Evolutionary conservation across 371 early-diverging fungal genomes (phyloP), one percentile per base, ranked within the genome.

Genomic region (Vairimorpha ceranae): DNA sequence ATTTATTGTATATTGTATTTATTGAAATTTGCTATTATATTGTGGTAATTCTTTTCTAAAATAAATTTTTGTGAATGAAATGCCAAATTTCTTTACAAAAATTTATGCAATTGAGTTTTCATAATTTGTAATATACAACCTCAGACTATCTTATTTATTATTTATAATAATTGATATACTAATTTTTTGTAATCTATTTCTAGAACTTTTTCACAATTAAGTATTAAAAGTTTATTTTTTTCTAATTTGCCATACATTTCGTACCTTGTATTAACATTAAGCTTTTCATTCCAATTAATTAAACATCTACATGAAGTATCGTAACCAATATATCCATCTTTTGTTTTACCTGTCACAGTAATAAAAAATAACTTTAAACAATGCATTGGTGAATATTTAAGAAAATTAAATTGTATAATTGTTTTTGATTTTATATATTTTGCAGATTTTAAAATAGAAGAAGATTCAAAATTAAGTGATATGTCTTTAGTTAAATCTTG

Each of bases 251-350:
- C 60, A n/a, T 60, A 60, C 2, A 60, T 36, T 7, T 35, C 32
- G 19, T 60, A 60, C 27, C 60, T 30, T 7, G 2, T 33, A 35
- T 15, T 15, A 12, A 6, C 15, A 35, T n/a, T 36, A 2, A 60
- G n/a, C 35, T 36, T 30, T n/a, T 3, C 32, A 14, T 30, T 33
- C 15, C 19, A 1, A n/a, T 60, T 36, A 2, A 60, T 15, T 25
- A 60, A 12, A 35, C 60, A 60, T 35, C 60, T 60, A 60, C 60
- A 60, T 19, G 60, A 60, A 2, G 35, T 2, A 60, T 60, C 60
- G 19, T 1, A 33, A 15, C 60, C 60, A 60, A 60, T 35, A 30
- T 36, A 60, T 1, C 12, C 35, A 35, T 30, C 36, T 25, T 2
- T 2, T 35, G 6, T 60, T 35, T 35, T 12, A 10, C 1, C 2